Evolutionary conservation across 2,329 filamentous ascomycete genomes (phyloP), one percentile per base, ranked within the genome.

Genomic region (Aspergillus japonicus): DNA sequence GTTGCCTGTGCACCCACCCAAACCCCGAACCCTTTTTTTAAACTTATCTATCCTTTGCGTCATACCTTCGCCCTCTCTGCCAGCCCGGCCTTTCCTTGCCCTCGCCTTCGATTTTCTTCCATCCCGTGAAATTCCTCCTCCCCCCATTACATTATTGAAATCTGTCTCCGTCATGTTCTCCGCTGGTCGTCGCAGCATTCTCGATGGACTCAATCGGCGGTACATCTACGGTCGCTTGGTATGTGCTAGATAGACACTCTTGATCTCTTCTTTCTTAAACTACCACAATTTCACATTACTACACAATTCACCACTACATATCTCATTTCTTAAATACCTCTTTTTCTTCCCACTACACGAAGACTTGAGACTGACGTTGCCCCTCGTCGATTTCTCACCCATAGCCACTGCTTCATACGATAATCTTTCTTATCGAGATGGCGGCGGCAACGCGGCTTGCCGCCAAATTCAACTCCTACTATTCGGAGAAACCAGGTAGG

Each of bases 401-500:
- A 65, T 76, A 98, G 95, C 94, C 95, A 70, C 82, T 98, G 57
- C 81, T 98, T 59, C 92, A 98, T 80, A 83, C 87, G 61, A 82
- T 96, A 71, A 85, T 97, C 64, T 90, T 96, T 75, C 76, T 97
- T 49, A 84, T 96, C 78, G 90, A 99, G 79, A 91, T 98, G 87
- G 87, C 87, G 60, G 87, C 96, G 75, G 85, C 94, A 63, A 90
- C 89, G 66, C 85, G 95, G 66, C 81, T 99, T 57, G 88, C 89
- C 50, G 85, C 91, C 69, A 91, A 92, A 73, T 99, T 96, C 83
- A 97, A 96, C 79, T 85, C 87, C 67, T 96, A 96, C 81, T 99
- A 98, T 85, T 89, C 91, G 67, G 88, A 92, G 73, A 90, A 91
- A 72, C 95, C 94, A 71, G 82, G 90, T 93, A 83, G 66, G 84